Percentiles rank a stretch among this genome's conserved stretches.
These are phyloP conservation scores for Rhipidocladum racemiflorum DNA, from an alignment of 176 grass and related monocot species.

Conservation along the genomic window DNA sequence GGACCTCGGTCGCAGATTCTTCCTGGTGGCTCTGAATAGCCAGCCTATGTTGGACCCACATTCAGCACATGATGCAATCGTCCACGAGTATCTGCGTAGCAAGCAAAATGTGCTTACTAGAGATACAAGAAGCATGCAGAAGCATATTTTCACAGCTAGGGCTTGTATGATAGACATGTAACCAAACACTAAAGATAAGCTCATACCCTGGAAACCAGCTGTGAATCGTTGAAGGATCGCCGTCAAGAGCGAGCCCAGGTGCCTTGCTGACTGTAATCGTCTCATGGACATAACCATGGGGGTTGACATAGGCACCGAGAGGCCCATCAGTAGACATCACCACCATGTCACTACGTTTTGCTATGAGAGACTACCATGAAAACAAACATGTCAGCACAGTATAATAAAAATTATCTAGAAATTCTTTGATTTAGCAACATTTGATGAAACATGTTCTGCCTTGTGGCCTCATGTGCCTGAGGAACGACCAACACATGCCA, in stretches of 20 bases:
- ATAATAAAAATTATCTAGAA: neutral
- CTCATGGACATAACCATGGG: conserved; percentile 76
- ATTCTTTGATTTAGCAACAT: neutral
- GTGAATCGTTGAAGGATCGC: conserved; percentile 44
- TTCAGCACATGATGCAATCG: conserved; percentile 44
- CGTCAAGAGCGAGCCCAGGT: conserved; percentile 47
- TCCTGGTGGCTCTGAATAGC: conserved; percentile 70
- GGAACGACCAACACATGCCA: neutral
- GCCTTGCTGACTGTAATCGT: conserved; percentile 71
- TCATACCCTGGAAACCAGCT: conserved; percentile 98
- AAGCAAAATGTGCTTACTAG: neutral
- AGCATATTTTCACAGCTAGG: neutral
- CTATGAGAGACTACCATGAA: conserved; percentile 54
- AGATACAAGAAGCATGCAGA: neutral
- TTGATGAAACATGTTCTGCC: neutral
- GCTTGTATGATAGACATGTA: neutral
- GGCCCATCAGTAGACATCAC: conserved; percentile 87
- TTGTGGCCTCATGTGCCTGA: neutral
- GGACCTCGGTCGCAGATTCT: conserved; percentile 62
- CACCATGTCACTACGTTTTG: conserved; percentile 86
- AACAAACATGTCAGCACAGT: conserved; percentile 16
- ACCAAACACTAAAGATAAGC: neutral
- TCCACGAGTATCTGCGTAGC: conserved; percentile 71
- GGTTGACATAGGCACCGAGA: conserved; percentile 86
- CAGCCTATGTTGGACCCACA: conserved; percentile 70